These are phyloP conservation scores for Botrytis hyacinthi DNA, from an alignment of 2,329 filamentous ascomycete genomes.

Conservation along the genomic window DNA sequence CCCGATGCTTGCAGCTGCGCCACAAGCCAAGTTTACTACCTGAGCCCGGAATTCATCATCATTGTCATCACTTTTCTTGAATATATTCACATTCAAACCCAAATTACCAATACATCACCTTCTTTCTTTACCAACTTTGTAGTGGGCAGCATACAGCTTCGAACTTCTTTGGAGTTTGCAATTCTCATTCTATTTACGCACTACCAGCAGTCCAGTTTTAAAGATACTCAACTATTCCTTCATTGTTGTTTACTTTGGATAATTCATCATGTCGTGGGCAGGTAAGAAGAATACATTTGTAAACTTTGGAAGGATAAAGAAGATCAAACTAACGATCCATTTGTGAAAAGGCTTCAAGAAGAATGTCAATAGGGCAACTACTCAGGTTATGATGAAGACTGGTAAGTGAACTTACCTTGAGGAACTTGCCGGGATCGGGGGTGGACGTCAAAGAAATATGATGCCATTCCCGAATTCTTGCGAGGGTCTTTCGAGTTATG, in stretches of 20 bases:
- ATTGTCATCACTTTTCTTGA: slow-evolving; percentile 14
- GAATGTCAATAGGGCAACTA: slow-evolving; percentile 97
- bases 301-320: slow-evolving; percentile 31
- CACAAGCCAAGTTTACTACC: slow-evolving; percentile 19
- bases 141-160: not conserved
- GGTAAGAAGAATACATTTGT: slow-evolving; percentile 38
- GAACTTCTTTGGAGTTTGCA: not conserved
- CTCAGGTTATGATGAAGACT: slow-evolving; percentile 99
- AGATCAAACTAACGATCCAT: not conserved
- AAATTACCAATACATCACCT: not conserved
- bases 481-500: not conserved
- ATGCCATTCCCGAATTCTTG: not conserved
- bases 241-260: not conserved
- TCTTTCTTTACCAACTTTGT: not conserved
- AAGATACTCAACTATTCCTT: not conserved
- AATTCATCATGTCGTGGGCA: slow-evolving; percentile 48
- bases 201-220: not conserved
- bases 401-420: slow-evolving; percentile 48
- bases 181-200: not conserved
- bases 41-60: slow-evolving; percentile 16
- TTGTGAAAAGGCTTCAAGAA: slow-evolving; percentile 72
- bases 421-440: not conserved
- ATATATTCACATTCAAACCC: slow-evolving; percentile 7
- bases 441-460: not conserved
- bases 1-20: slow-evolving; percentile 20